Evolutionary conservation across 2,329 filamentous ascomycete species (phyloP).

Genomic region (Magnaporthiopsis incrustans): DNA sequence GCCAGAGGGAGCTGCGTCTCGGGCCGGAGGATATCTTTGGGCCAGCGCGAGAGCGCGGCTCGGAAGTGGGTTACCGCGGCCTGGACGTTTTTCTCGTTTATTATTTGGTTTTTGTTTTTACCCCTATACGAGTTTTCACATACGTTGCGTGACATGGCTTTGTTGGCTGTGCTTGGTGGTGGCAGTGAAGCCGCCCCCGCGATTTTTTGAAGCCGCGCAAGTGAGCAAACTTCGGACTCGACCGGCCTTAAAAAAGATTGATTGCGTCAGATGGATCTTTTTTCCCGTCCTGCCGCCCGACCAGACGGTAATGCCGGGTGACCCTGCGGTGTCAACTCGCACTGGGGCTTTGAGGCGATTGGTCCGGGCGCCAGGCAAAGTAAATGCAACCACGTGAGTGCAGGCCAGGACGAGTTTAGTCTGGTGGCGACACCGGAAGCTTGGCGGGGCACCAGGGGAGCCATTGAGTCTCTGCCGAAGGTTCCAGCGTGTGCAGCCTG

Average conservation of each 20-base stretch:
- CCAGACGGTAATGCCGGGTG: too few species aligned
- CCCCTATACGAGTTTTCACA: too few species aligned
- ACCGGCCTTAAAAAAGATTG: background rate
- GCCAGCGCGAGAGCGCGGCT: conserved; percentile 50
- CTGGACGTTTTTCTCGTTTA: conserved; percentile 19
- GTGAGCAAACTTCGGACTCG: background rate
- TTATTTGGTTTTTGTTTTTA: too few species aligned
- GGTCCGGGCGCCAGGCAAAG: too few species aligned
- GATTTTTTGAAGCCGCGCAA: background rate
- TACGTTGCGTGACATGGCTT: conserved; percentile 6
- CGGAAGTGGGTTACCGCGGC: conserved; percentile 38
- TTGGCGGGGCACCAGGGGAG: too few species aligned
- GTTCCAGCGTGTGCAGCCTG: too few species aligned
- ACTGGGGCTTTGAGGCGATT: too few species aligned
- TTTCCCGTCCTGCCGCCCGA: background rate
- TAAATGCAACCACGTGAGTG: too few species aligned
- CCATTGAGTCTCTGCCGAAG: too few species aligned
- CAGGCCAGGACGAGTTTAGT: too few species aligned
- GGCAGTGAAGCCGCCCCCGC: background rate
- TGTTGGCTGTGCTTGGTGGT: background rate
- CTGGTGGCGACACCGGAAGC: too few species aligned
- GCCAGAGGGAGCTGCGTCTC: conserved; percentile 54
- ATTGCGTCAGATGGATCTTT: background rate
- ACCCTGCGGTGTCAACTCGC: too few species aligned
- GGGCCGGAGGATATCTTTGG: conserved; percentile 54